Evolutionary conservation across 352 stramenopile genomes (phyloP).

Genomic region (Pythium aquatile): DNA sequence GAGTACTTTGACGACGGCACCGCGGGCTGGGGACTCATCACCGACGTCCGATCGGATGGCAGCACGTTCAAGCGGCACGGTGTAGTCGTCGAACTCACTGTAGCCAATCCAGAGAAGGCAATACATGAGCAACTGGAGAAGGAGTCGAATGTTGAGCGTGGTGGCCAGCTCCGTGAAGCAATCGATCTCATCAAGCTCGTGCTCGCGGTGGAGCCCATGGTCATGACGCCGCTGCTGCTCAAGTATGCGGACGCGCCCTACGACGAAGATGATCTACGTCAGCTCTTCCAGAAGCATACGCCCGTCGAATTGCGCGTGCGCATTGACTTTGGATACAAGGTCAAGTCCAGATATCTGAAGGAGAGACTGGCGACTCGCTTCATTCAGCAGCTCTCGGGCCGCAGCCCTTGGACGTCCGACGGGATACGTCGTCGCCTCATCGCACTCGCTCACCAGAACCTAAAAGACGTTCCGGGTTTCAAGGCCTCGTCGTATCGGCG

Average conservation of each 20-base stretch:
- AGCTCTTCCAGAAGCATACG: background rate
- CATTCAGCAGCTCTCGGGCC: background rate
- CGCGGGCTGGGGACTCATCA: background rate
- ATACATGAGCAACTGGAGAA: background rate
- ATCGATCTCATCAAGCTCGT: constrained; percentile 1
- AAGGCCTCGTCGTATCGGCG: background rate
- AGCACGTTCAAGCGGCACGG: background rate
- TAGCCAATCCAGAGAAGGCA: background rate
- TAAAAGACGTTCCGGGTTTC: background rate
- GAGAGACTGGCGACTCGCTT: background rate
- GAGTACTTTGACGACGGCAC: background rate
- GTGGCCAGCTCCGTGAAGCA: background rate
- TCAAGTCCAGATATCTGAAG: background rate
- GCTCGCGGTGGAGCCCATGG: background rate
- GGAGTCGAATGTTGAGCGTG: background rate
- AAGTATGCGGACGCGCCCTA: background rate
- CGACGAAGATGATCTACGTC: background rate
- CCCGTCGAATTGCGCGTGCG: background rate
- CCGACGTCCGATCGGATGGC: background rate
- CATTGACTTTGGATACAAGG: background rate
- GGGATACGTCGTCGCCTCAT: background rate
- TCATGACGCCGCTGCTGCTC: background rate
- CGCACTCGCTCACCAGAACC: background rate
- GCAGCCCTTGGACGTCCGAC: background rate
- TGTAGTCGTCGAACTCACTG: background rate